phyloP scores from a whole-genome alignment of 495 filamentous ascomycete species.

The Cercophora sp. region DNA sequence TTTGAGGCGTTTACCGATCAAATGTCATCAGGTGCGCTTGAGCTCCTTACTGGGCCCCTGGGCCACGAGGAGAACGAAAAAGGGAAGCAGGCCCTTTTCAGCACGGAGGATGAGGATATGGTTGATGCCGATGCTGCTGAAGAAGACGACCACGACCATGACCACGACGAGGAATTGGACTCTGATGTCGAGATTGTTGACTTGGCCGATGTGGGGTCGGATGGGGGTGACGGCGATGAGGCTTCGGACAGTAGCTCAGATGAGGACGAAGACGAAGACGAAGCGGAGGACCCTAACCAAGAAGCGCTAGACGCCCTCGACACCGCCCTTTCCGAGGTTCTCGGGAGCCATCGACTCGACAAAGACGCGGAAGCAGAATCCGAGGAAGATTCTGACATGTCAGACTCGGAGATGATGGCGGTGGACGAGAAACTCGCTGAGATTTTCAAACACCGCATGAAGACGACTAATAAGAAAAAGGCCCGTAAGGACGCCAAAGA shows the following conservation, averaged over 20 bases:
- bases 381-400: slow-evolving; percentile 72
- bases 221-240: slow-evolving; percentile 32
- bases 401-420: slow-evolving; percentile 92
- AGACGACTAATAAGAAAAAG: slow-evolving; percentile 60
- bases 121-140: slow-evolving; percentile 39
- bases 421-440: slow-evolving; percentile 76
- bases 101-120: slow-evolving; percentile 60
- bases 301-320: slow-evolving; percentile 60
- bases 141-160: slow-evolving; percentile 32
- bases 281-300: slow-evolving; percentile 41
- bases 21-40: slow-evolving; percentile 66
- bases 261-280: slow-evolving; percentile 33
- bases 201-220: slow-evolving; percentile 38
- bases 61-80: slow-evolving; percentile 73
- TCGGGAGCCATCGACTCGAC: slow-evolving; percentile 60
- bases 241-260: slow-evolving; percentile 30
- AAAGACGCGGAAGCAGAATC: slow-evolving; percentile 45
- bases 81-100: slow-evolving; percentile 83
- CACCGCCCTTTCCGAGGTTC: slow-evolving; percentile 69
- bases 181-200: slow-evolving; percentile 43
- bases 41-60: slow-evolving; percentile 70
- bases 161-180: slow-evolving; percentile 38
- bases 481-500: slow-evolving; percentile 83
- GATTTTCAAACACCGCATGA: slow-evolving; percentile 71
- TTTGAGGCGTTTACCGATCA: slow-evolving; percentile 73